Base-by-base conservation (phyloP, 805 yeast genomes). In the Wickerhamiella musiphila region DNA sequence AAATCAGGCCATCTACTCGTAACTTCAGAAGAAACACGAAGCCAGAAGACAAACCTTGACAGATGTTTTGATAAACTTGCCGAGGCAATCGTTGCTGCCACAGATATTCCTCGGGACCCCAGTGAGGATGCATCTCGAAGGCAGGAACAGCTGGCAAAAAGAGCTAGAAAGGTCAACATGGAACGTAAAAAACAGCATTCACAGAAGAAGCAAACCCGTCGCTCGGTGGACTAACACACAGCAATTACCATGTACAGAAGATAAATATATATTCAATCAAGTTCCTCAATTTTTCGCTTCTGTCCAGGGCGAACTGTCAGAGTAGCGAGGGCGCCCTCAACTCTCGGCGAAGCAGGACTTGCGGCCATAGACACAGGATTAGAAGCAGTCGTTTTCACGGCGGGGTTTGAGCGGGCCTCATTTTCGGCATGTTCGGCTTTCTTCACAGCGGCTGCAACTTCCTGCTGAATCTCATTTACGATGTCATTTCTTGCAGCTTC, bases 51-150 rank as follows among this genome's bases (percentile, higher is more conserved):
- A 7, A 79, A 79, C 44, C 48, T 65, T 6, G 61, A 59, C 4
- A 60, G 63, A 17, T 79, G 93, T 41, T 66, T 68, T 36, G 52
- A 53, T n/a, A 76, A 75, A 47, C 58, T 79, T 9, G 54, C 67
- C 4, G 42, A 52, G 2, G 75, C 69, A 34, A 60, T 79, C 35
- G 65, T 60, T 37, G 49, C 50, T 1, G 49, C 51, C 1, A 67
- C 67, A 1, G 53, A 51, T 36, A 63, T 73, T 37, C 66, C 65
- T 1, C 54, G 52, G 1, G 78, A 70, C 31, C 52, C 60, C 1
- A 57, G 61, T 14, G 61, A 53, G 17, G 65, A 55, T n/a, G 55
- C 69, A 32, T 37, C 57, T 34, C 43, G 54, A 35, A 65, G 66
- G 44, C 75, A 83, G 84, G 52, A 53, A 6, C 49, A 51, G 5